A percentile compares a stretch with the other conserved stretches of the same genome.
These are phyloP conservation scores for Colletotrichum eremochloae DNA, from an alignment of 2,329 filamentous ascomycete species.

Conservation along the genomic window DNA sequence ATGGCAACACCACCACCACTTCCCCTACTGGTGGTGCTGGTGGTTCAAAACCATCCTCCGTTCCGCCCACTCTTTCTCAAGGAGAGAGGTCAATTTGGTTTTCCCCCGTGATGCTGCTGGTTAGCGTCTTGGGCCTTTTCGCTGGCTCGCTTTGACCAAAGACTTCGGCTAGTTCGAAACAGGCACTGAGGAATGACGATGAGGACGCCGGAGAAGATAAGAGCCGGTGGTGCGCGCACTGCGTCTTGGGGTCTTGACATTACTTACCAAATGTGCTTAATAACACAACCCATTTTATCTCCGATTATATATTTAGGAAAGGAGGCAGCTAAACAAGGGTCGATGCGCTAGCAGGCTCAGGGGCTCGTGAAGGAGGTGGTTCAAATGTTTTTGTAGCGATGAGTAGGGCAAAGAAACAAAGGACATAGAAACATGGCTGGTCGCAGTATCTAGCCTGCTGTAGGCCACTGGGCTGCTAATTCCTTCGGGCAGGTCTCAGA, in stretches of 20 bases:
- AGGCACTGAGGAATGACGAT: not conserved
- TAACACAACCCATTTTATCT: not conserved
- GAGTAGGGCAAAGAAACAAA: too few species aligned
- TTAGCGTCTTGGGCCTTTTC: not conserved
- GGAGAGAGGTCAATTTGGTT: not conserved
- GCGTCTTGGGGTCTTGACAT: not conserved
- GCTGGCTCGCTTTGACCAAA: not conserved
- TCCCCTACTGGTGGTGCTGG: not conserved
- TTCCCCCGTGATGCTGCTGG: not conserved
- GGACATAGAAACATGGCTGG: too few species aligned
- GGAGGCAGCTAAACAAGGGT: not conserved
- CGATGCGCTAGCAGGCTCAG: not conserved
- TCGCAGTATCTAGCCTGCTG: not conserved
- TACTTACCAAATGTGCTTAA: not conserved
- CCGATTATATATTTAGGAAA: not conserved
- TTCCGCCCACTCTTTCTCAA: not conserved
- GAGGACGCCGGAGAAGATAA: not conserved
- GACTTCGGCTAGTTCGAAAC: not conserved
- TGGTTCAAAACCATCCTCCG: not conserved
- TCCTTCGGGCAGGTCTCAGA: not conserved
- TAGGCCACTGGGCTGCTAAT: not conserved
- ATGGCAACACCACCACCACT: not conserved
- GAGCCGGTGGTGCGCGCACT: constrained; percentile 8
- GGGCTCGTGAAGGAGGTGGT: too few species aligned
- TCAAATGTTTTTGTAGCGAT: not conserved